These are phyloP conservation scores for Giardia duodenalis DNA, from an alignment of 208 protist genomes.

Conservation along the genomic window DNA sequence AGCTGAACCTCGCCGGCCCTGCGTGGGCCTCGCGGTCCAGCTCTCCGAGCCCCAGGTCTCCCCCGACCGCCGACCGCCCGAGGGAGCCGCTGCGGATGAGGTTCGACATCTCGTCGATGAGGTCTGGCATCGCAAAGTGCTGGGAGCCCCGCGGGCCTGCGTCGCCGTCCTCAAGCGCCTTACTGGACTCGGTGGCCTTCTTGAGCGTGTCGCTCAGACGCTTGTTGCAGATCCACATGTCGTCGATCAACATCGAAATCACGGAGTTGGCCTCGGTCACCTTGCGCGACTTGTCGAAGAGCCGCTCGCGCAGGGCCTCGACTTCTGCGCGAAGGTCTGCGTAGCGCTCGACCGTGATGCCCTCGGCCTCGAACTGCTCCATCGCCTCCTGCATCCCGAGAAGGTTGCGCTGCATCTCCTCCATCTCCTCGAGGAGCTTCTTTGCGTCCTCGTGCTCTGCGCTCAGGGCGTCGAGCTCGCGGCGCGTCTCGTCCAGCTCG, in stretches of 20 bases:
- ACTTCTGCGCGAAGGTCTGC: background rate
- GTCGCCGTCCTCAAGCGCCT: background rate
- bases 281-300: background rate
- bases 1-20: background rate
- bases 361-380: background rate
- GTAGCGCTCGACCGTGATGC: background rate
- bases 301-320: background rate
- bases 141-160: background rate
- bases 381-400: background rate
- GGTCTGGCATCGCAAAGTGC: background rate
- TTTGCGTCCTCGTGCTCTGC: background rate
- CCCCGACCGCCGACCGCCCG: background rate
- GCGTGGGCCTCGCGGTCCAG: background rate
- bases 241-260: background rate
- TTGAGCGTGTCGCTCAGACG: background rate
- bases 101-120: slow-evolving; percentile 5
- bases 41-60: background rate
- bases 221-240: background rate
- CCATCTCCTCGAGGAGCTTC: background rate
- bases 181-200: background rate
- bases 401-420: background rate
- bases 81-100: background rate
- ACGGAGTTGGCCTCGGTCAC: background rate
- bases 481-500: background rate
- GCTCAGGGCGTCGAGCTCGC: background rate